Percentiles rank a stretch among this genome's conserved stretches.
These are phyloP conservation scores for Chrysochromulina parva DNA, from an alignment of 78 protist species.

Conservation along the genomic window DNA sequence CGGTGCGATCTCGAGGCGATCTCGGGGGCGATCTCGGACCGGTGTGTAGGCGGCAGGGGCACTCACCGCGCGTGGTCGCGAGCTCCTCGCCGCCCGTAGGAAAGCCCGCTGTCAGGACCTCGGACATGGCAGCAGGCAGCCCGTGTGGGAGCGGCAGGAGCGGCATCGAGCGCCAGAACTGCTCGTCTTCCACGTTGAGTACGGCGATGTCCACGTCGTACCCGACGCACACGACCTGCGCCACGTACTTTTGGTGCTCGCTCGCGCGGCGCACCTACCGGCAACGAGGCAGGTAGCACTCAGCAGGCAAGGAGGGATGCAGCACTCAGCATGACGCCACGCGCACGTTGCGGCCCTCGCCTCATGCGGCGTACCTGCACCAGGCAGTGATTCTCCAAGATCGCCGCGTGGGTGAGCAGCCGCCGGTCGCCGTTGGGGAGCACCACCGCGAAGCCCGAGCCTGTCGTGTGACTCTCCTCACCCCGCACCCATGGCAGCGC, in stretches of 20 bases:
- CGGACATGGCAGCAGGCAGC: not conserved
- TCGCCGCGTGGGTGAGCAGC: not conserved
- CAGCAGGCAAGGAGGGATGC: no score
- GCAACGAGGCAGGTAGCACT: no score
- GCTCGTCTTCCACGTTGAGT: not conserved
- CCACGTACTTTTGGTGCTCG: not conserved
- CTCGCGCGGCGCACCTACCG: no score
- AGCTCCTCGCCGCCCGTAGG: not conserved
- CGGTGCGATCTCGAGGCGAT: no score
- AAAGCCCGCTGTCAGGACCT: not conserved
- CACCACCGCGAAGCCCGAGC: not conserved
- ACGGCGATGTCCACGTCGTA: not conserved
- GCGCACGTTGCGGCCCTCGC: no score
- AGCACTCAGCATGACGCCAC: no score
- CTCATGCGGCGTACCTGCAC: no score
- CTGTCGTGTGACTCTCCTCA: not conserved
- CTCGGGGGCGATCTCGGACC: no score
- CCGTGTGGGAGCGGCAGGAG: not conserved
- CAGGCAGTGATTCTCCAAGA: no score
- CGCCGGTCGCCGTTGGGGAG: not conserved
- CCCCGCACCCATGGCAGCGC: slow-evolving; percentile 7
- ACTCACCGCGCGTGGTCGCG: no score
- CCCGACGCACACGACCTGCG: not conserved
- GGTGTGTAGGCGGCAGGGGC: no score
- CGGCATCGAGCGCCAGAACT: not conserved